Evolutionary conservation across 495 filamentous ascomycete species (phyloP).

Genomic region (Annulohypoxylon moriforme): DNA sequence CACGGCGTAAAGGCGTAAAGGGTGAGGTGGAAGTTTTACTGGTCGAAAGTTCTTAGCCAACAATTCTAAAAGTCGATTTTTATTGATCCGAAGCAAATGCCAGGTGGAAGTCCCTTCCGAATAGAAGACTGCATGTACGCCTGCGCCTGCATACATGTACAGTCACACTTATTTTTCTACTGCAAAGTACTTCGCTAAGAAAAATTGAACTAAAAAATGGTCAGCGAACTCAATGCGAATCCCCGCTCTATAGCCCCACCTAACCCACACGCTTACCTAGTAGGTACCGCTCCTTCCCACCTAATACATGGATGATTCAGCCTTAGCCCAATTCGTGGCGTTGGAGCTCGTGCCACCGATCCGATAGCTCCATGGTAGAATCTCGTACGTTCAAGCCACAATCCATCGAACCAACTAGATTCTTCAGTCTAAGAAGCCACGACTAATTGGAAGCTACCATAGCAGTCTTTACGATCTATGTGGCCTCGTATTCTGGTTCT

Average conservation of each 20-base stretch:
- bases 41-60: slow-evolving; percentile 33
- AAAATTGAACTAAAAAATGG: slow-evolving; percentile 11
- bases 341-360: slow-evolving; percentile 2
- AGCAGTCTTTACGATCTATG: background rate
- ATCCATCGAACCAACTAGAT: background rate
- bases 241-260: slow-evolving; percentile 24
- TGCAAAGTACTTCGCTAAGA: slow-evolving; percentile 17
- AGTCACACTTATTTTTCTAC: slow-evolving; percentile 18
- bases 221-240: slow-evolving; percentile 15
- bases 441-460: background rate
- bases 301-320: slow-evolving; percentile 11
- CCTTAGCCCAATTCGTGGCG: slow-evolving; percentile 13
- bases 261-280: background rate
- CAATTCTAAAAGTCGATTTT: slow-evolving; percentile 40
- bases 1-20: slow-evolving; percentile 20
- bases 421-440: background rate
- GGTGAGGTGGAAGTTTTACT: slow-evolving; percentile 44
- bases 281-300: background rate
- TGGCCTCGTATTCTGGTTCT: background rate
- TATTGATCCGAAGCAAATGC: slow-evolving; percentile 39
- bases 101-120: slow-evolving; percentile 23
- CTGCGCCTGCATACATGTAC: slow-evolving; percentile 16
- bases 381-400: slow-evolving; percentile 3
- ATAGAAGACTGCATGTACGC: background rate
- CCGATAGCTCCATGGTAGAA: background rate